Evolutionary conservation across 2,329 filamentous ascomycete species (phyloP), one percentile per base, ranked within the genome.

Genomic region (Emergomyces orientalis): DNA sequence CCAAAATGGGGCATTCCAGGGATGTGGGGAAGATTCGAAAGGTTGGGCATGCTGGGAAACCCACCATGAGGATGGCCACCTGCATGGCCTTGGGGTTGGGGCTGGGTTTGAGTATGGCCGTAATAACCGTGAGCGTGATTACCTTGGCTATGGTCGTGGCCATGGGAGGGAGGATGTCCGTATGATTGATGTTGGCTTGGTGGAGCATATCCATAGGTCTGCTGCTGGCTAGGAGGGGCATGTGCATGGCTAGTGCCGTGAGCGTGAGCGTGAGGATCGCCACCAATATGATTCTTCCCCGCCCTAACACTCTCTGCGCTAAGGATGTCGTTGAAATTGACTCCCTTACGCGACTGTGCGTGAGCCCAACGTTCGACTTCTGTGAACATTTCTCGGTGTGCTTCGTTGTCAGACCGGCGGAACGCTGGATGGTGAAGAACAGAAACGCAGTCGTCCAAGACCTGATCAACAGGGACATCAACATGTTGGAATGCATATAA

Each of bases 401-500:
- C 86, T 72, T 96, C 89, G 63, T 89, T 79, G 62, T 81, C 80
- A 62, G 89, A 86, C 68, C 94, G 84, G 30, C 93, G 87, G 37
- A 91, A 80, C 7, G 89, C 88, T 1, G 94, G 94, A 72, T 99
- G 94, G 74, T 99, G 94, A 78, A 97, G 96, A 13, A 90, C 86
- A 30, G 85, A 84, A 56, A 91, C 78, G 49, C 95, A 85, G 68
- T 97, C 93, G 66, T 90, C 81, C 65, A 92, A 81, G 0, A 97
- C 88, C 74, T 95, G 89, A 45, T 95, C 84, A 3, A 94, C 88
- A 0, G 90, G 85, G 0, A 96, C 86, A 52, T 88, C 86, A 2
- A 88, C 84, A 72, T 97, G 89, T 67, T 97, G 90, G 91, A 92
- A 97, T 3, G 92, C 93, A 72, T 93, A 96, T 25, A 99, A 81